Evolutionary conservation across 768 basidiomycete genomes (phyloP), one percentile per base, ranked within the genome.

Genomic region (Porpolomopsis calyptriformis): DNA sequence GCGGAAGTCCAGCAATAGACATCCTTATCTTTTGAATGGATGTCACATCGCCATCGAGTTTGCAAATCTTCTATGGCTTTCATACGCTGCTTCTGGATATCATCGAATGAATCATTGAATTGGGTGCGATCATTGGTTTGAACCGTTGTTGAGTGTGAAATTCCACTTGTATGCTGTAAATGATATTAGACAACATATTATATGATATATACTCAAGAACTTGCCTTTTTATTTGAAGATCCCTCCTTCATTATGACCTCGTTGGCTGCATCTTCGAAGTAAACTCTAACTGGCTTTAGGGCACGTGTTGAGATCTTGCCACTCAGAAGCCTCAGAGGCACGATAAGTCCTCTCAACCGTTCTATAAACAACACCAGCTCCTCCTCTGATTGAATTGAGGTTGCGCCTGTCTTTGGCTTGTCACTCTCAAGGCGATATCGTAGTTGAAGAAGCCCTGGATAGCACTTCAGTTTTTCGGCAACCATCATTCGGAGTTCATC

Each of bases 371-470:
- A 9, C 2, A 8, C n/a, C 5, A 49, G 25, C 22, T 49, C 48
- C 12, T 38, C 43, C n/a, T 37, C 48, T 14, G 48, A 45, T 19
- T 27, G 43, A 37, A 49, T 49, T 8, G 42, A 35, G 7, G 48
- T 49, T 20, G 41, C 40, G 4, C 39, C 47, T 12, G 2, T 16
- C 9, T 45, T 49, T 29, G 23, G 12, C 31, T 45, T 49, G 33
- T 49, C 48, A 38, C 29, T 45, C 1, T 35, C 43, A 4, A 49
- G 43, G 11, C 37, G 42, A 29, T 49, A 49, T 20, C 36, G 48
- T 23, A 49, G 12, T 25, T 45, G 33, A 18, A 49, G 18, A 22
- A 14, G 36, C 2, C 12, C 43, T 2, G 48, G 48, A 33, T 26
- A 49, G 2, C 43, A 27, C 4, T 48, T 6, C 9, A 48, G 20